Conservation (phyloP, 2,329 filamentous ascomycete species). For the Pseudogymnoascus sp. region DNA sequence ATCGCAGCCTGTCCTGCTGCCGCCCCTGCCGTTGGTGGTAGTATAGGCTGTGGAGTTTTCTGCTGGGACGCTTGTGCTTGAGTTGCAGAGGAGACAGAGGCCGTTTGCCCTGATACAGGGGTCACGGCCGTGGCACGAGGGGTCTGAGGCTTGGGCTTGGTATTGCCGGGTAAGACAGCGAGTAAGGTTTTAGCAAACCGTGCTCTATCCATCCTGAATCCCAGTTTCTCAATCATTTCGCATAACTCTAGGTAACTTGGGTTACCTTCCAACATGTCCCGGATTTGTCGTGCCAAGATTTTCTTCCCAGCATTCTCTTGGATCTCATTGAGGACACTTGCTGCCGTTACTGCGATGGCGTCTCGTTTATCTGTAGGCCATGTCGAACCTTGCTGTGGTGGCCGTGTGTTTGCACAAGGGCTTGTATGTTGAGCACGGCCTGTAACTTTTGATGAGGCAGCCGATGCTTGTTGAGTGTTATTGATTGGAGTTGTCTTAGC, state of each 20-base stretch:
- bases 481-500: not conserved
- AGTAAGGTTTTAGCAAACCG: slow-evolving; percentile 11
- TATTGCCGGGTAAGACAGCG: not conserved
- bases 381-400: not conserved
- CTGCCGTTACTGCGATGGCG: slow-evolving; percentile 1
- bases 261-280: slow-evolving; percentile 8
- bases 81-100: not conserved
- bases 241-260: slow-evolving; percentile 12
- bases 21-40: not conserved
- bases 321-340: slow-evolving; percentile 7
- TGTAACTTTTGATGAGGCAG: not conserved
- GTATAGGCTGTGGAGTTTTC: not conserved
- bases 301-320: slow-evolving; percentile 9
- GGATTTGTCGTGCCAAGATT: slow-evolving; percentile 7
- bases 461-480: not conserved
- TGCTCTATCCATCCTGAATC: slow-evolving; percentile 9
- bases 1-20: not conserved
- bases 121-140: not conserved
- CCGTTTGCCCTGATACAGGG: not conserved
- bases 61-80: not conserved
- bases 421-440: not conserved
- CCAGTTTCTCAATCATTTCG: slow-evolving; percentile 12
- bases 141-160: not conserved
- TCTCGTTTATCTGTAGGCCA: slow-evolving; percentile 9
- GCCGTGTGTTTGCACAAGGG: not conserved